Evolutionary conservation across 768 basidiomycete species (phyloP).

Genomic region (Ephemerocybe angulata): DNA sequence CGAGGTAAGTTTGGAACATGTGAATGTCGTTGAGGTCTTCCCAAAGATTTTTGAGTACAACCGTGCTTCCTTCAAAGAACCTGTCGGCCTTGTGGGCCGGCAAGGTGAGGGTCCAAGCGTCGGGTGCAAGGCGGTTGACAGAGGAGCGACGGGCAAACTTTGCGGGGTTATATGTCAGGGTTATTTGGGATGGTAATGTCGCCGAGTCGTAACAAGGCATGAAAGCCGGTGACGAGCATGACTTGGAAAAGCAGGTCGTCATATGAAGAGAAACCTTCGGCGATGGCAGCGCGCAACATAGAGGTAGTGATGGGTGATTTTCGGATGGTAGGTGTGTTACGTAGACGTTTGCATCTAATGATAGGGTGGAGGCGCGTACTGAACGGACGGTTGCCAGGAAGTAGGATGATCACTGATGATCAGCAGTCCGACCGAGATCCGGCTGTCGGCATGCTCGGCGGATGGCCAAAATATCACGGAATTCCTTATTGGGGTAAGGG

Average conservation of each 20-base stretch:
- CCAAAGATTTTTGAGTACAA: constrained; percentile 5
- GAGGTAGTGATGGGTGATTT: too few relatives aligned
- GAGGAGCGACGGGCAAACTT: not conserved
- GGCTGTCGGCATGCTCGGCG: too few relatives aligned
- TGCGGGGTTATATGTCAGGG: not conserved
- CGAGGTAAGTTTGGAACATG: constrained; percentile 20
- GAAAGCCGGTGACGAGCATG: constrained; percentile 27
- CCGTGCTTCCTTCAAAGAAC: constrained; percentile 22
- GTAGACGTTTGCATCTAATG: too few relatives aligned
- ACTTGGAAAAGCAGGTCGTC: constrained; percentile 16
- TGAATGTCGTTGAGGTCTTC: constrained; percentile 7
- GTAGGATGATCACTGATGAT: too few relatives aligned
- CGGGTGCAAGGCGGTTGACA: not conserved
- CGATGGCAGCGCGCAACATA: too few relatives aligned
- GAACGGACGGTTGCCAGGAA: too few relatives aligned
- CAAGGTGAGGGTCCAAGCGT: constrained; percentile 9
- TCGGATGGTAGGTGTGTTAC: too few relatives aligned
- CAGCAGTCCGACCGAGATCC: too few relatives aligned
- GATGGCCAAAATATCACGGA: too few relatives aligned
- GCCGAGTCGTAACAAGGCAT: constrained; percentile 28
- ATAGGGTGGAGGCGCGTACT: too few relatives aligned
- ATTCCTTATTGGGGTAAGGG: too few relatives aligned
- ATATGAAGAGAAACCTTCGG: too few relatives aligned
- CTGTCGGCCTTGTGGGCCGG: constrained; percentile 34
- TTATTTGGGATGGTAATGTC: constrained; percentile 29